A percentile compares a stretch with the other conserved stretches of the same genome.
phyloP scores from a whole-genome alignment of 2,329 filamentous ascomycete species.

The Ceratocystis cubensis region DNA sequence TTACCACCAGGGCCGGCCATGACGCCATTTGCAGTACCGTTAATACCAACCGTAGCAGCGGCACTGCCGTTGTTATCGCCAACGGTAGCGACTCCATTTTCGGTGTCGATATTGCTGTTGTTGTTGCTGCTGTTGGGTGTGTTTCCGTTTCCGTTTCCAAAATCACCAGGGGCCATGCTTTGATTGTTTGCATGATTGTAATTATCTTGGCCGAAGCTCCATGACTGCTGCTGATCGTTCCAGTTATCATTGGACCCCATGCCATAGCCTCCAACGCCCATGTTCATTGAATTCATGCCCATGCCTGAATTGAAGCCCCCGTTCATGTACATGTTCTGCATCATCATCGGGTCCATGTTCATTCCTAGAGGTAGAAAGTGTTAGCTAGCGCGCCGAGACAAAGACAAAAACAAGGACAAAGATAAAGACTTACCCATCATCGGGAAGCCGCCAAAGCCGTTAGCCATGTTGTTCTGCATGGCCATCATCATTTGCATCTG shows the following conservation, averaged over 20 bases:
- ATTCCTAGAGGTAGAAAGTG: conserved; percentile 47
- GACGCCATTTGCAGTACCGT: neutral
- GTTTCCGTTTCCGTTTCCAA: conserved; percentile 47
- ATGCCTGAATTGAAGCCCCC: conserved; percentile 54
- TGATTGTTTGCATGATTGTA: conserved; percentile 74
- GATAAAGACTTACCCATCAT: conserved; percentile 70
- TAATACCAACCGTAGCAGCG: conserved; percentile 20
- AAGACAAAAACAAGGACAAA: neutral
- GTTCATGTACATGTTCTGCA: conserved; percentile 70
- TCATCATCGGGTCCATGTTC: conserved; percentile 69
- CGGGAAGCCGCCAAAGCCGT: conserved; percentile 47
- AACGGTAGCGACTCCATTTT: conserved; percentile 17
- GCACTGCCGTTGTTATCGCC: conserved; percentile 26
- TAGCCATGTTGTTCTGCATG: conserved; percentile 56
- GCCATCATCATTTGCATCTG: conserved; percentile 74
- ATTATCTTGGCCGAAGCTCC: conserved; percentile 80
- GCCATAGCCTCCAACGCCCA: conserved; percentile 59
- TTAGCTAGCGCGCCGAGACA: neutral
- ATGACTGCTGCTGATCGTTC: conserved; percentile 62
- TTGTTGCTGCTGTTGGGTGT: conserved; percentile 40
- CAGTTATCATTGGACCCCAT: conserved; percentile 64
- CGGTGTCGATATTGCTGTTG: conserved; percentile 30
- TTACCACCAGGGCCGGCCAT: neutral
- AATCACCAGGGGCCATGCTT: conserved; percentile 70
- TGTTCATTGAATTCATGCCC: conserved; percentile 46